Percentiles rank a stretch among this genome's conserved stretches.
Conservation (phyloP, 2,329 filamentous ascomycete genomes). For the Penicillium occitanis region DNA sequence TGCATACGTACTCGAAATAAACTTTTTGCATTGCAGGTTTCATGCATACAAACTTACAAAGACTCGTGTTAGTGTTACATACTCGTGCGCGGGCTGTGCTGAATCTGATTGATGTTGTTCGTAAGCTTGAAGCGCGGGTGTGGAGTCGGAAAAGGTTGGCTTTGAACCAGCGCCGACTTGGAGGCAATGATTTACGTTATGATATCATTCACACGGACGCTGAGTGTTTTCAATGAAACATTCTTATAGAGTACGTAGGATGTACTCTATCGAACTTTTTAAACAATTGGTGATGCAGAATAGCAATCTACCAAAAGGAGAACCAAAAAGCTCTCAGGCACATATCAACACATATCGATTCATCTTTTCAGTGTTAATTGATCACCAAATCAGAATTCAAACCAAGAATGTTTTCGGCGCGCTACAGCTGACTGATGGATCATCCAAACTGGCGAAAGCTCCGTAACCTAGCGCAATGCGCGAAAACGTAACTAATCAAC, state of each 20-base stretch:
- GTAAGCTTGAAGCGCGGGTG: background rate
- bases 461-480: background rate
- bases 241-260: background rate
- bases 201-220: background rate
- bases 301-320: no score
- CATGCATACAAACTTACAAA: background rate
- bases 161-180: background rate
- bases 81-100: background rate
- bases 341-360: background rate
- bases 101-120: background rate
- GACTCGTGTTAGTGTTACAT: background rate
- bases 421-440: background rate
- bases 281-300: no score
- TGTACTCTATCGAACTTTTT: no score
- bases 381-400: background rate
- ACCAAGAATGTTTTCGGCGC: background rate
- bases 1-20: background rate
- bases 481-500: background rate
- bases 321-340: no score
- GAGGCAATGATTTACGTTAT: constrained; percentile 5
- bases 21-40: background rate
- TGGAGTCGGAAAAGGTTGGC: background rate
- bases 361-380: background rate
- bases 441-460: background rate
- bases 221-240: background rate